A percentile compares a stretch with the other conserved stretches of the same genome.
Evolutionary conservation across 805 yeast species (phyloP).

Genomic region (Pichia thaimueangensis): DNA sequence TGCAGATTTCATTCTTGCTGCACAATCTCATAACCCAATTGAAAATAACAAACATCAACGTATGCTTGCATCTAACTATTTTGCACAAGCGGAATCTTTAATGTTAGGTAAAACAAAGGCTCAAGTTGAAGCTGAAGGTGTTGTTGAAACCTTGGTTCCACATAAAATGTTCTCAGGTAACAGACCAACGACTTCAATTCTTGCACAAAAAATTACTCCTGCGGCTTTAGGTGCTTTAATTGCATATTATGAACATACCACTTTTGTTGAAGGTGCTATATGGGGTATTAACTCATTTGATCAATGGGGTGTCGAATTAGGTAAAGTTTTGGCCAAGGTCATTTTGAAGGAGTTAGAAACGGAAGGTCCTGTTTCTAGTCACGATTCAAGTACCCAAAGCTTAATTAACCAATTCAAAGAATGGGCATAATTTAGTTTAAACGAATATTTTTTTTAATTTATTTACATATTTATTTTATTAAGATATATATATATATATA

Average conservation of each 20-base stretch:
- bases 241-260: constrained; percentile 95
- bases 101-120: constrained; percentile 90
- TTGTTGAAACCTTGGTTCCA: constrained; percentile 76
- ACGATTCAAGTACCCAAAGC: constrained; percentile 88
- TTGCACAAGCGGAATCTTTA: constrained; percentile 97
- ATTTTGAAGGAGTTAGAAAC: constrained; percentile 84
- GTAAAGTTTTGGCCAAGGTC: constrained; percentile 94
- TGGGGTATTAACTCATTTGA: constrained; percentile 99
- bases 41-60: constrained; percentile 90
- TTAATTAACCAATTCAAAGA: constrained; percentile 92
- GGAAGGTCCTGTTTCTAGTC: constrained; percentile 48
- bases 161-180: constrained; percentile 97
- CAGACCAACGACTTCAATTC: constrained; percentile 97
- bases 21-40: constrained; percentile 96
- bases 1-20: constrained; percentile 93
- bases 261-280: constrained; percentile 97
- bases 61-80: constrained; percentile 98
- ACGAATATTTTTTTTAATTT: not conserved
- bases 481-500: too few species aligned
- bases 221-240: constrained; percentile 93
- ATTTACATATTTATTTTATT: too few species aligned
- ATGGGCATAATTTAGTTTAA: constrained; percentile 51
- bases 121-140: constrained; percentile 81
- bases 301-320: constrained; percentile 99
- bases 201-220: constrained; percentile 94